phyloP scores from a whole-genome alignment of 129 eudicot species.

The Kitagawia praeruptora region DNA sequence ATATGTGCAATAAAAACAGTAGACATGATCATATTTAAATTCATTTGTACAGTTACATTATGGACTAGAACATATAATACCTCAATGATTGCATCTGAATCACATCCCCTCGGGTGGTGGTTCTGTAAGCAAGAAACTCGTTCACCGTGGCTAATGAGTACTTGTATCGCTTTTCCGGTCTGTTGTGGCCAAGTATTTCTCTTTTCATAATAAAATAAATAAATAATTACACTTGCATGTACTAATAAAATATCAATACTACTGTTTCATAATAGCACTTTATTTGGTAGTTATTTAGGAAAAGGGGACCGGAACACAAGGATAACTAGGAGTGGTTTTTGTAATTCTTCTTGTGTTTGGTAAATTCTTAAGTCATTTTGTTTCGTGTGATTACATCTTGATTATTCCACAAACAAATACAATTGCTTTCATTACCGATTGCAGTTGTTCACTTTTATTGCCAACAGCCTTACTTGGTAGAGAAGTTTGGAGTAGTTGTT shows the following conservation, averaged over 20 bases:
- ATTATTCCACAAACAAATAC: background rate
- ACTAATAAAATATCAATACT: background rate
- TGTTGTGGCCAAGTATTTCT: constrained; percentile 1
- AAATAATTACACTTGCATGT: background rate
- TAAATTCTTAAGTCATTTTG: background rate
- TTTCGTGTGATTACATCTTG: background rate
- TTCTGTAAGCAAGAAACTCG: constrained; percentile 14
- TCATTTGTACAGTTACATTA: background rate
- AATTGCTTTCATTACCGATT: constrained; percentile 14
- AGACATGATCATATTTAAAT: background rate
- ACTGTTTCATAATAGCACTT: background rate
- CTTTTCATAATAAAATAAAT: background rate
- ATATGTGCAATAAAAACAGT: background rate
- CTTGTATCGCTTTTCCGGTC: constrained; percentile 20
- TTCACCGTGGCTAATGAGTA: constrained; percentile 16
- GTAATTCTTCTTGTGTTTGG: background rate
- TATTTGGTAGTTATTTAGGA: background rate
- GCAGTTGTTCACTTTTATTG: constrained; percentile 11
- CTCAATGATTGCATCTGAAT: constrained; percentile 30
- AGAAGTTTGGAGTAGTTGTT: constrained; percentile 24
- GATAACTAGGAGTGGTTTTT: background rate
- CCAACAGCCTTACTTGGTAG: constrained; percentile 18
- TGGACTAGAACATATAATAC: constrained; percentile 2
- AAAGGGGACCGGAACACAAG: background rate
- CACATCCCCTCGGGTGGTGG: constrained; percentile 7